phyloP scores from a whole-genome alignment of 495 filamentous ascomycete genomes.

The Daldinia concentrica region DNA sequence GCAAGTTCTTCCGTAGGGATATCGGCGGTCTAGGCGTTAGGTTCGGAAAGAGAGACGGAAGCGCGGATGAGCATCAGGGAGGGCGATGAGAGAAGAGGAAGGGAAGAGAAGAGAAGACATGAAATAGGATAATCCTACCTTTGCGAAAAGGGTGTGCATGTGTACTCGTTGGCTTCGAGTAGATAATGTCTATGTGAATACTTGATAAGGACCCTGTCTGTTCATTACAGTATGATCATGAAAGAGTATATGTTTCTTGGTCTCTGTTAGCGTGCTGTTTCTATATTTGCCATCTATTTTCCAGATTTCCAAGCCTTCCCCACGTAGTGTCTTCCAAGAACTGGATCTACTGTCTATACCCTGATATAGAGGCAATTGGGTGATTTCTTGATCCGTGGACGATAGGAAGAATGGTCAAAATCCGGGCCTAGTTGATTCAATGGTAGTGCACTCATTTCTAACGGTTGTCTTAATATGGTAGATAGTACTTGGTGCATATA shows the following conservation, averaged over 20 bases:
- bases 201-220: not conserved
- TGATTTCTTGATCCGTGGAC: too few species aligned
- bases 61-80: conserved; percentile 32
- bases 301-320: too few species aligned
- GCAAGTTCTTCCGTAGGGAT: conserved; percentile 94
- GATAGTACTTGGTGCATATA: conserved; percentile 1
- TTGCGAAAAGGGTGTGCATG: not conserved
- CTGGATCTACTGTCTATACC: too few species aligned
- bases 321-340: too few species aligned
- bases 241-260: too few species aligned
- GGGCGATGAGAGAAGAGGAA: not conserved
- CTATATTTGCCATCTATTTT: too few species aligned
- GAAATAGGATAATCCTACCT: not conserved
- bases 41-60: conserved; percentile 64
- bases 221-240: too few species aligned
- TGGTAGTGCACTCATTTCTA: too few species aligned
- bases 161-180: not conserved
- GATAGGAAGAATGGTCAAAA: too few species aligned
- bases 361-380: too few species aligned
- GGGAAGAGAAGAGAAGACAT: not conserved
- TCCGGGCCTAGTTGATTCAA: too few species aligned
- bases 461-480: not conserved
- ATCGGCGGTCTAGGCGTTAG: conserved; percentile 81
- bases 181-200: not conserved
- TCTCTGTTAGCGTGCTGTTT: too few species aligned